Base-by-base conservation (phyloP, 2,329 filamentous ascomycete species). In the Phialemonium atrogriseum region DNA sequence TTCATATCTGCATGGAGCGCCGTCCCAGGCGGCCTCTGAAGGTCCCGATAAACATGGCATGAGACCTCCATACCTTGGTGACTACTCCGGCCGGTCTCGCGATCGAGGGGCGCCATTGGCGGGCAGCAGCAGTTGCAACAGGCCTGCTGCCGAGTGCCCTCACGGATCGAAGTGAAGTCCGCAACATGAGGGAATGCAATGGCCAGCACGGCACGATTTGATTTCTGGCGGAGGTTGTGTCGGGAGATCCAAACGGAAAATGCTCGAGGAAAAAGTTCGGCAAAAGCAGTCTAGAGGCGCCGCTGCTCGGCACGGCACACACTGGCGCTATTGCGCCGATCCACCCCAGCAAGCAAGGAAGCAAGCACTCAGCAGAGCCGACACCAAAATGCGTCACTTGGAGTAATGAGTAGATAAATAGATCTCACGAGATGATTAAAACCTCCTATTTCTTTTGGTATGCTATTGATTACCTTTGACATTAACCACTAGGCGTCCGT, bases 121-220 rank as follows among this genome's bases (percentile, higher is more conserved):
- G 70, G 56, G 60, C 59, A 46, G 62, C 61, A 52, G 62, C 59
- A 49, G 68, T 63, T 56, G 62, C 62, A 55, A 62, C 49, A 51
- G 71, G 63, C 61, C 63, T 68, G 56, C 62, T 60, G 60, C 68
- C 63, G 55, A 77, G 59, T 50, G 67, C 64, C 66, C 66, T 73
- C 54, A 70, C 70, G 57, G 75, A 76, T 64, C 68, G 73, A 64
- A 80, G 62, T 59, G 75, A 78, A 58, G 72, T 73, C 66, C 75
- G 76, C 71, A 80, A 70, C 76, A 80, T 80, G 66, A 66, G 65
- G 62, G 61, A 64, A 63, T 66, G 57, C 54, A 55, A 58, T 59
- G 57, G 57, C 60, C 55, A 53, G 51, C 52, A 47, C 38, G 51
- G 48, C 55, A 45, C 43, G 38, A 44, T 47, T 49, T 18, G 30